These are phyloP conservation scores for Pseudonectria buxi DNA, from an alignment of 2,329 filamentous ascomycete species.

Conservation along the genomic window DNA sequence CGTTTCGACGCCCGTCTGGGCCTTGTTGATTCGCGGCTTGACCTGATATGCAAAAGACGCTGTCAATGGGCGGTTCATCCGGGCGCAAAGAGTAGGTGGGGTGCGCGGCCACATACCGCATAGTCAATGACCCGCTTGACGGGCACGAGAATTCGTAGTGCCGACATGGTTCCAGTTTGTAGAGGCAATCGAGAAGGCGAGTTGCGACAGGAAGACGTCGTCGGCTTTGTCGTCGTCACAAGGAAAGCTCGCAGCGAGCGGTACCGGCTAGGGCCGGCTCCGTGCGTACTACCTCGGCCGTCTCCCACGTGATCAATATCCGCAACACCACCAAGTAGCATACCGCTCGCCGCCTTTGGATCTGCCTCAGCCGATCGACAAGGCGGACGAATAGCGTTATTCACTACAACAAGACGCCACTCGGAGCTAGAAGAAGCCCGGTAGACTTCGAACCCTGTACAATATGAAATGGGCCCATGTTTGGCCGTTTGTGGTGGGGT, in stretches of 20 bases:
- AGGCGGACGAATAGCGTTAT: too few relatives aligned
- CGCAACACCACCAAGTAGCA: constrained; percentile 1
- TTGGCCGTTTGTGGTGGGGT: too few relatives aligned
- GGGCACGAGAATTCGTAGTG: constrained; percentile 69
- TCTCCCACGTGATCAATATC: constrained; percentile 28
- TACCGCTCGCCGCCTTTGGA: not conserved
- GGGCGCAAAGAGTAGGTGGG: too few relatives aligned
- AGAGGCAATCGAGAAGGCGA: constrained; percentile 18
- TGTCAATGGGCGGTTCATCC: constrained; percentile 9
- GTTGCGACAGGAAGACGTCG: constrained; percentile 14
- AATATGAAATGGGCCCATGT: too few relatives aligned
- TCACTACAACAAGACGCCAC: too few relatives aligned
- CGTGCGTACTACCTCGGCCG: constrained; percentile 30
- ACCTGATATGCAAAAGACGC: constrained; percentile 39
- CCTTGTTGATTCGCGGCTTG: constrained; percentile 64
- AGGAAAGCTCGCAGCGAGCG: constrained; percentile 20
- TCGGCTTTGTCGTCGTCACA: constrained; percentile 13
- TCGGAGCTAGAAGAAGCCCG: too few relatives aligned
- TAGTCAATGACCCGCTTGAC: constrained; percentile 84
- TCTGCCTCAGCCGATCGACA: too few relatives aligned
- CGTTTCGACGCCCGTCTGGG: constrained; percentile 82
- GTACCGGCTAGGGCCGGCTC: constrained; percentile 38
- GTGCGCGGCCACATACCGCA: constrained; percentile 64
- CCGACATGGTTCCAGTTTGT: constrained; percentile 43
- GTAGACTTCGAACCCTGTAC: too few relatives aligned